Evolutionary conservation across 805 yeast genomes (phyloP).

Genomic region (Wickerhamiella vanderwaltii): DNA sequence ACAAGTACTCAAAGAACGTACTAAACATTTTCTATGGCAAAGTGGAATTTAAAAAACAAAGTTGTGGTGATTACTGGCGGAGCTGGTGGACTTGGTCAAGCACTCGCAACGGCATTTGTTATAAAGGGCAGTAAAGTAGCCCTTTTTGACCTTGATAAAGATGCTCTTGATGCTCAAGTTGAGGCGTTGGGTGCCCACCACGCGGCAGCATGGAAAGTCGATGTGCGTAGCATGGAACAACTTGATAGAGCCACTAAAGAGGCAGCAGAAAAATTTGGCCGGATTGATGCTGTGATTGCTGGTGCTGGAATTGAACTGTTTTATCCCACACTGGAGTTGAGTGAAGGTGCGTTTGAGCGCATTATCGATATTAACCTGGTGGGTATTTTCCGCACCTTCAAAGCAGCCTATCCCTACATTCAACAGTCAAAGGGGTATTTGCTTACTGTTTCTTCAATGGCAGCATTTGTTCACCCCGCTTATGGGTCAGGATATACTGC

Average conservation of each 20-base stretch:
- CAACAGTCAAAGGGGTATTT: conserved; percentile 10
- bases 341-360: conserved; percentile 6
- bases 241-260: conserved; percentile 5
- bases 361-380: conserved; percentile 10
- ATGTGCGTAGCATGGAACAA: conserved; percentile 7
- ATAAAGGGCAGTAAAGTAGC: conserved; percentile 9
- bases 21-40: conserved; percentile 4
- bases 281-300: conserved; percentile 12
- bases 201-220: conserved; percentile 8
- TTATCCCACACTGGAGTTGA: conserved; percentile 4
- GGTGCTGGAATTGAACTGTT: conserved; percentile 10
- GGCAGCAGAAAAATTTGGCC: conserved; percentile 12
- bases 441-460: conserved; percentile 8
- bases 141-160: conserved; percentile 10
- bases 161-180: background rate
- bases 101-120: background rate
- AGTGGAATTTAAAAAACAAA: conserved; percentile 6
- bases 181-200: background rate
- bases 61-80: conserved; percentile 12
- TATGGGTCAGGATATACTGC: conserved; percentile 6
- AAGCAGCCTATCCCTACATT: conserved; percentile 12
- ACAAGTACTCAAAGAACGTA: too few relatives aligned
- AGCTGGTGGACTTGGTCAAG: conserved; percentile 11
- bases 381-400: conserved; percentile 12
- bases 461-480: conserved; percentile 10